Base-by-base conservation (phyloP, 2,329 filamentous ascomycete species). In the Aureobasidium sp. region DNA sequence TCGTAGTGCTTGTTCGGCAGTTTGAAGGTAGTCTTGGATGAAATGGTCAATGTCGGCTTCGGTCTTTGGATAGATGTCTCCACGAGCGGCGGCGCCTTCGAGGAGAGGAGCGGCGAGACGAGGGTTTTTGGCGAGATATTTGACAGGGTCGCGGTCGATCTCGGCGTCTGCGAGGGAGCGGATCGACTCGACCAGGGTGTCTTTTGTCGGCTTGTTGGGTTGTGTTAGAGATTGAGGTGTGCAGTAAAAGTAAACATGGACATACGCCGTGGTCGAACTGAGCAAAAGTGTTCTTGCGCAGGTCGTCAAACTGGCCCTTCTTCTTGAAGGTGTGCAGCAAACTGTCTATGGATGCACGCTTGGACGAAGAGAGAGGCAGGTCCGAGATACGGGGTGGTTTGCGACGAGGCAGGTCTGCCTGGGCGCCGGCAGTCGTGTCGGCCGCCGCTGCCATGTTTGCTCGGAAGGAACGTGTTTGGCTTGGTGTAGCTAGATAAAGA, bases 271-370 rank as follows among this genome's bases (percentile, higher is more conserved):
- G 81, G 68, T 86, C 84, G 66, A 90, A 89, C 61, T 88, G 85
- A 47, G 88, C 83, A 82, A 88, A 90, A 11, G 89, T 80, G 67
- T 88, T 82, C 70, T 90, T 92, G 63, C 89, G 84, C 64, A 92
- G 82, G 15, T 81, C 77, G 73, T 94, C 89, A 69, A 92, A 94
- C 61, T 88, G 87, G 63, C 89, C 89, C 73, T 90, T 90, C 75
- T 92, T 93, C 74, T 92, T 92, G 76, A 92, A 93, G 11, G 82
- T 86, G 69, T 89, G 86, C n/a, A 88, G 83, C 23, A 93, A 80
- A 17, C 80, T 82, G 67, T 92, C 88, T 60, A 93, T 90, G 1
- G 86, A 85, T 1, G 82, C 81, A 64, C 87, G 81, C 57, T 89
- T 89, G n/a, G 84, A 81, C 3, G 86, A 87, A 5, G 87, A 82